Base-by-base conservation (phyloP, 805 yeast genomes). In the Huiozyma sinensis region DNA sequence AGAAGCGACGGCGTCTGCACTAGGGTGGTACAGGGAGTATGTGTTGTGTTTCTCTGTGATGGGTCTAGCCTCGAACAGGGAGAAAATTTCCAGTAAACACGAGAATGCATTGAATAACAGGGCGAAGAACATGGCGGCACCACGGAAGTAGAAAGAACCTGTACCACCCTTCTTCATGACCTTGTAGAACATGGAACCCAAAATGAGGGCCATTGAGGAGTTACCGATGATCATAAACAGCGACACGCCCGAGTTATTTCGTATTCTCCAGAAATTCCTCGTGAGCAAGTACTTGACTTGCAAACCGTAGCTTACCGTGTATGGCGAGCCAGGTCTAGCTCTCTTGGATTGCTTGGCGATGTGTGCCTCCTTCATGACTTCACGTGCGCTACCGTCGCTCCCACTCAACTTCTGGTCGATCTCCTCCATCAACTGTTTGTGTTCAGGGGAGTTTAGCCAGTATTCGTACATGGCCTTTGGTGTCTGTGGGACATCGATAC, bases 121-220 rank as follows among this genome's bases (percentile, higher is more conserved):
- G 24, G 82, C 79, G 58, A 81, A 80, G 64, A 83, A 83, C 70
- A 83, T 66, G 39, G 80, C 72, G 39, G 86, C 77, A 54, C 79
- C 73, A 57, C 87, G 68, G 53, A 63, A 68, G 56, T 71, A 77
- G 51, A 79, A 72, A 3, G 77, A 69, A 1, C 52, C 60, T 1
- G 83, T 72, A 33, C 58, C 59, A 28, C 58, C 50, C 10, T 49
- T 36, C 30, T 48, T 45, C 49, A 57, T 60, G 50, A 76, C 53
- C 50, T 77, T 75, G 61, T 74, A 78, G 51, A 76, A 79, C 51
- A 79, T 69, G 2, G 84, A 78, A 33, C 79, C 68, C 39, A 75
- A 58, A 33, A 79, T 61, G 44, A 79, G 61, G 31, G 78, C 76
- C 77, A 78, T 76, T 11, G 67, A 52, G n/a, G 70, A 59, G 49